A percentile compares a stretch with the other conserved stretches of the same genome.
These are phyloP conservation scores for Stenocarpella maydis DNA, from an alignment of 2,329 filamentous ascomycete species.

Conservation along the genomic window DNA sequence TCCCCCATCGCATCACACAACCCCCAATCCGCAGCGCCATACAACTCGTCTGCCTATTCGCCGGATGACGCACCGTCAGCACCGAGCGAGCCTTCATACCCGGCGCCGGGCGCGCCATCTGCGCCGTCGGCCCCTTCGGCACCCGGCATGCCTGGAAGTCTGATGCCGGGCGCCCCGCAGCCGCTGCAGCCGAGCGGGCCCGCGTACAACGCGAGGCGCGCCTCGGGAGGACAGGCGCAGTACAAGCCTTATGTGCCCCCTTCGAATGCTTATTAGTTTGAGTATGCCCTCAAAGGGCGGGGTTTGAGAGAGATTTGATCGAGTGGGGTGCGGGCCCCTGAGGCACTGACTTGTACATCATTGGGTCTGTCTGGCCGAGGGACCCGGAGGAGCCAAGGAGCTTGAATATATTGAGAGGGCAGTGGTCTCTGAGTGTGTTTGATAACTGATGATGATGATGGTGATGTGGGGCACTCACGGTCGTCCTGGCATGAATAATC, in stretches of 20 bases:
- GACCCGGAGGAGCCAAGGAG: no score
- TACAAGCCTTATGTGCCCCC: slow-evolving; percentile 69
- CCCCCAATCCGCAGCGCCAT: slow-evolving; percentile 53
- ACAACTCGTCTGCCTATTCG: slow-evolving; percentile 57
- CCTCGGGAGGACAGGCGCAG: slow-evolving; percentile 53
- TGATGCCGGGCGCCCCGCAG: slow-evolving; percentile 48
- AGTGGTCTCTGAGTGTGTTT: background rate
- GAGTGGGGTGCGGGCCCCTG: background rate
- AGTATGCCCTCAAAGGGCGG: background rate
- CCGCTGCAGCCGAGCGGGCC: slow-evolving; percentile 55
- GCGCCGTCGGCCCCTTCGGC: slow-evolving; percentile 37
- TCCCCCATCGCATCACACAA: slow-evolving; percentile 70
- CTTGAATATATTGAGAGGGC: background rate
- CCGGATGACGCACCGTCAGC: slow-evolving; percentile 53
- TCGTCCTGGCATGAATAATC: background rate
- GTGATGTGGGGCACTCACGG: background rate
- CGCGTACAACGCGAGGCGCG: slow-evolving; percentile 59
- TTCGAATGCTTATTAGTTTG: slow-evolving; percentile 33
- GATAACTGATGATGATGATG: background rate
- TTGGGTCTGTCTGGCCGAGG: no score
- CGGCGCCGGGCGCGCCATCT: slow-evolving; percentile 34
- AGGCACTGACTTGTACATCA: background rate
- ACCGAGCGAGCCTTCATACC: slow-evolving; percentile 48
- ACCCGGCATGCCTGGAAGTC: slow-evolving; percentile 41
- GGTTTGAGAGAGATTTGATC: background rate